Conservation (phyloP, 1,284 basidiomycete species). For the Ustilago cynodontis region DNA sequence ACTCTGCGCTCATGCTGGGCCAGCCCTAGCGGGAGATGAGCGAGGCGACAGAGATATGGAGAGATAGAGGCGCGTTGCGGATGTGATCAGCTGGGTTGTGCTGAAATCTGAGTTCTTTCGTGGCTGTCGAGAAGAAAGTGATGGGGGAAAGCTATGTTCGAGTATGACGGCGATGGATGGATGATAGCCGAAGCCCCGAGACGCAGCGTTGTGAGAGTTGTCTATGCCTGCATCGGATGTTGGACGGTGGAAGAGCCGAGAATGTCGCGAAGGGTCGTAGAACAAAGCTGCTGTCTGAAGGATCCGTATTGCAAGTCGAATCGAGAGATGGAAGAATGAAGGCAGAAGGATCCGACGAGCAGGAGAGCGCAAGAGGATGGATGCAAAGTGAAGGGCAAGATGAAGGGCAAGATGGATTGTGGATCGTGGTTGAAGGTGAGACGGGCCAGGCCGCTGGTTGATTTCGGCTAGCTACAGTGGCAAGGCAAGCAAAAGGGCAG, state of each 20-base stretch:
- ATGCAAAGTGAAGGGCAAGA: background rate
- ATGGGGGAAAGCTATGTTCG: too few relatives aligned
- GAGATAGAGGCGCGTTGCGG: background rate
- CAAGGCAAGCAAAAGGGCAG: background rate
- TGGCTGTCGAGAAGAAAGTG: background rate
- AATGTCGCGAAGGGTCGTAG: background rate
- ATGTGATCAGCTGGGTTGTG: background rate
- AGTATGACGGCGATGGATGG: too few relatives aligned
- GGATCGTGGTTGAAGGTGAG: background rate
- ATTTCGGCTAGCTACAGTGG: background rate
- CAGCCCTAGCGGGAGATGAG: slow-evolving; percentile 32
- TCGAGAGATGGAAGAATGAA: background rate
- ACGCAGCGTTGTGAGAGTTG: background rate
- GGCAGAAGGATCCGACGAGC: background rate
- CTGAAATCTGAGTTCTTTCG: background rate
- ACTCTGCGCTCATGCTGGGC: slow-evolving; percentile 62
- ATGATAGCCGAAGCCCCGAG: too few relatives aligned
- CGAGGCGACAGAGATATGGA: too few relatives aligned
- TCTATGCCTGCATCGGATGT: background rate
- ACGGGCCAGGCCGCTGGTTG: background rate
- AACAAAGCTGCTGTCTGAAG: background rate
- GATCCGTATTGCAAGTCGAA: background rate
- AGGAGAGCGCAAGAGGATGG: background rate
- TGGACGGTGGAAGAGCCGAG: background rate
- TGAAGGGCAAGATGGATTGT: background rate